Evolutionary conservation across 176 grass and related monocot genomes (phyloP).

Genomic region (Coix lacrymajobi): DNA sequence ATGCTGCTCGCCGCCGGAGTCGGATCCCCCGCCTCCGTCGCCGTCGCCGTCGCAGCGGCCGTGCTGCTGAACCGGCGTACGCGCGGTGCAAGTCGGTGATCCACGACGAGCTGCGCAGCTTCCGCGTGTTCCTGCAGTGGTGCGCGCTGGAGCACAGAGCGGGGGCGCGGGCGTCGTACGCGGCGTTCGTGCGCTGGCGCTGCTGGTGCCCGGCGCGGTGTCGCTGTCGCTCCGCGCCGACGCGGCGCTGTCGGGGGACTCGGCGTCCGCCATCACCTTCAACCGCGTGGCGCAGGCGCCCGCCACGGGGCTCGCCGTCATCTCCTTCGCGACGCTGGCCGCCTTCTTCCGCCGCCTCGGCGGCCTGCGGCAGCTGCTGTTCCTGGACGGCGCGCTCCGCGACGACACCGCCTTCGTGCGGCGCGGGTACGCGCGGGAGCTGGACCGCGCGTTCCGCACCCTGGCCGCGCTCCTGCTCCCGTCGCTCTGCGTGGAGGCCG

Average conservation of each 20-base stretch:
- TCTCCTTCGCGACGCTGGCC: slow-evolving; percentile 67
- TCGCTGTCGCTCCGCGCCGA: slow-evolving; percentile 37
- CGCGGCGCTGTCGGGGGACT: slow-evolving; percentile 2
- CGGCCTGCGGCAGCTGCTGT: slow-evolving; percentile 67
- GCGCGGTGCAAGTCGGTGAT: slow-evolving; percentile 75
- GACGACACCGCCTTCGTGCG: slow-evolving; percentile 62
- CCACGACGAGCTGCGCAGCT: slow-evolving; percentile 77
- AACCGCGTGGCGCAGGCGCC: slow-evolving; percentile 60
- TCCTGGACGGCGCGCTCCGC: slow-evolving; percentile 72
- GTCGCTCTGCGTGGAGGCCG: slow-evolving; percentile 60
- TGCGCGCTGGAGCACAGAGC: slow-evolving; percentile 75
- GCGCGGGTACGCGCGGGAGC: slow-evolving; percentile 51
- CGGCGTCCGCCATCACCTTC: slow-evolving; percentile 50
- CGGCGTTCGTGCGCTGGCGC: slow-evolving; percentile 51
- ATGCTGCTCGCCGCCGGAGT: neutral
- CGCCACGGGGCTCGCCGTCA: slow-evolving; percentile 49
- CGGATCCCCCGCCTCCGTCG: neutral
- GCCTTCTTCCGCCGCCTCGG: slow-evolving; percentile 56
- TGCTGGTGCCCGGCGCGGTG: slow-evolving; percentile 44
- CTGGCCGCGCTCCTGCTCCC: slow-evolving; percentile 70
- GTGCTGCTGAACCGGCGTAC: slow-evolving; percentile 70
- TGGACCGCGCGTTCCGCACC: slow-evolving; percentile 74
- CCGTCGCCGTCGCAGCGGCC: slow-evolving; percentile 8
- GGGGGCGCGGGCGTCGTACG: slow-evolving; percentile 44
- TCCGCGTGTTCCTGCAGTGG: slow-evolving; percentile 75